Evolutionary conservation across 257 asterid species (phyloP).

Genomic region (Nicotiana tomentosiformis): DNA sequence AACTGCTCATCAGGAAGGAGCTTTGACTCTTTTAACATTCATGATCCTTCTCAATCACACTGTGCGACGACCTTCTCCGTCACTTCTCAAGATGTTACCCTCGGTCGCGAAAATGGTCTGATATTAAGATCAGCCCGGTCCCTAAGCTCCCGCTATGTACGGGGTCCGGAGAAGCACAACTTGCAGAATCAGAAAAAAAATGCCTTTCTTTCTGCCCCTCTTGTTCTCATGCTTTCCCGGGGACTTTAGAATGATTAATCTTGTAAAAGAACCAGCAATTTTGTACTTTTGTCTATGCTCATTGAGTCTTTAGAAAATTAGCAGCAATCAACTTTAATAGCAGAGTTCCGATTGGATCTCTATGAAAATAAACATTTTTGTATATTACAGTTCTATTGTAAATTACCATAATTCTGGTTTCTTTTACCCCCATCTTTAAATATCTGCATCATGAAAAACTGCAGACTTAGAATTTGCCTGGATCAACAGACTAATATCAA

Average conservation of each 20-base stretch:
- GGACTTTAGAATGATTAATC: not conserved
- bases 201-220: too few relatives aligned
- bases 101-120: constrained; percentile 37
- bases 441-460: too few relatives aligned
- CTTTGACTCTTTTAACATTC: constrained; percentile 67
- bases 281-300: not conserved
- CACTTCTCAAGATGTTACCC: constrained; percentile 74
- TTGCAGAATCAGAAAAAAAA: too few relatives aligned
- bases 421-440: too few relatives aligned
- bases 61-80: constrained; percentile 65
- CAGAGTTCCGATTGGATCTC: too few relatives aligned
- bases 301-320: not conserved
- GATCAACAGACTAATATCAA: too few relatives aligned
- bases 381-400: too few relatives aligned
- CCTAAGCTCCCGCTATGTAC: too few relatives aligned
- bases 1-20: constrained; percentile 92
- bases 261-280: not conserved
- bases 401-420: too few relatives aligned
- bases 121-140: not conserved
- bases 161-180: too few relatives aligned
- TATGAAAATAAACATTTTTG: too few relatives aligned
- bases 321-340: not conserved
- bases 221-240: not conserved
- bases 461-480: too few relatives aligned
- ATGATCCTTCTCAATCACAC: constrained; percentile 89